Conservation (phyloP, 75 land plant species). For the Chamaecyparis obtusa region DNA sequence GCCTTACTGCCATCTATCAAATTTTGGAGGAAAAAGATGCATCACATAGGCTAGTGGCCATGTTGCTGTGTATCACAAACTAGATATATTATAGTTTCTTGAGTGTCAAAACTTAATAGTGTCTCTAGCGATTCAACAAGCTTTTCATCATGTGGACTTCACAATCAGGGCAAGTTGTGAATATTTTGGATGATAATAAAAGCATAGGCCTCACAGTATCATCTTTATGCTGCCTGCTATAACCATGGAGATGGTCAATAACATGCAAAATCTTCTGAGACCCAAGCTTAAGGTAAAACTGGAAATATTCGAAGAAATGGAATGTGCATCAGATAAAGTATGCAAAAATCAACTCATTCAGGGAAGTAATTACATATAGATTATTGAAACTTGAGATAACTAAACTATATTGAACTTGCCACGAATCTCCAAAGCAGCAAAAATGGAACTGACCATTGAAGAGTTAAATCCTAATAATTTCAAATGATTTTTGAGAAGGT, state of each 20-base stretch:
- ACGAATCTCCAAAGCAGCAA: not conserved
- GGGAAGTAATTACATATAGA: no score
- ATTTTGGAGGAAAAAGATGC: not conserved
- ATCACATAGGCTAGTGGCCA: not conserved
- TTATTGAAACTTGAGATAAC: not conserved
- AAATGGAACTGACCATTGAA: not conserved
- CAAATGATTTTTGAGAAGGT: not conserved
- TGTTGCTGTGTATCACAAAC: not conserved
- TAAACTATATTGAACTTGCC: not conserved
- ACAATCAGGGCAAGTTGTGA: not conserved
- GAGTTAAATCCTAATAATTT: no score
- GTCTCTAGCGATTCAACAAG: not conserved
- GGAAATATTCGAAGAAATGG: no score
- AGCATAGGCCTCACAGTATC: not conserved
- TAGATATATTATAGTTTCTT: conserved; percentile 3
- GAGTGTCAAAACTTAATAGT: not conserved
- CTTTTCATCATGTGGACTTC: not conserved
- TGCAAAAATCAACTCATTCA: no score
- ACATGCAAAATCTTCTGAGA: not conserved
- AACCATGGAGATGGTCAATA: not conserved
- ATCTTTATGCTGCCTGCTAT: not conserved
- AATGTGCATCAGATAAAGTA: no score
- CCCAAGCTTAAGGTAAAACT: no score
- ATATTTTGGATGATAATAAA: not conserved
- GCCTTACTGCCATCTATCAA: not conserved